A percentile compares a stretch with the other conserved stretches of the same genome.
Conservation (phyloP, 306 rosid species). For the Cicer yamashitae region DNA sequence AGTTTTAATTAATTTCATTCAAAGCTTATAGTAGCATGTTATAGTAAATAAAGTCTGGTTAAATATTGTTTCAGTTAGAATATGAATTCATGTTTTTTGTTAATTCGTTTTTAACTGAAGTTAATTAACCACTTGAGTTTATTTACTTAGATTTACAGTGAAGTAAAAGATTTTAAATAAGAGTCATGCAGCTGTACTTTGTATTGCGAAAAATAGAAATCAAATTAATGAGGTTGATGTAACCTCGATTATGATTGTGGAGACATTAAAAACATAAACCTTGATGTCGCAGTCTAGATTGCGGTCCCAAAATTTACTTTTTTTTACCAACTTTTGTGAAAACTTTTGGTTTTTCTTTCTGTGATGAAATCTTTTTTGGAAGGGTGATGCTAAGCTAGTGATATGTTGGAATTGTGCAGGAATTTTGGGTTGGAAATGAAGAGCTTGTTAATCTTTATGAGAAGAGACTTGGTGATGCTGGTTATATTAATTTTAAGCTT, state of each 20-base stretch:
- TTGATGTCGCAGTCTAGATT: background rate
- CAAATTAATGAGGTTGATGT: background rate
- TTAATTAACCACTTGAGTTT: too few species aligned
- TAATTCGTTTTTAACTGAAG: too few species aligned
- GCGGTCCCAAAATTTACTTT: background rate
- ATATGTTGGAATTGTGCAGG: constrained; percentile 52
- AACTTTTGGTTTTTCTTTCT: background rate
- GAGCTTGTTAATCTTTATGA: constrained; percentile 78
- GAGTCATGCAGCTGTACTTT: too few species aligned
- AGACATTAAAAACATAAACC: background rate
- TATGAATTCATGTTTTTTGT: too few species aligned
- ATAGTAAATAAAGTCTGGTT: background rate
- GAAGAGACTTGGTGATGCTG: constrained; percentile 77
- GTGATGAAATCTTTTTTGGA: constrained; percentile 6
- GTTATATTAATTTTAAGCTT: constrained; percentile 74
- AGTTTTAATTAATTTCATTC: constrained; percentile 16
- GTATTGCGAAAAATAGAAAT: background rate
- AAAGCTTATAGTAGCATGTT: background rate
- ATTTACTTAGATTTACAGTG: too few species aligned
- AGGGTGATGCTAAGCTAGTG: constrained; percentile 1
- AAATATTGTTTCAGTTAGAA: too few species aligned
- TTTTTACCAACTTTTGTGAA: background rate
- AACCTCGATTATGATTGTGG: background rate
- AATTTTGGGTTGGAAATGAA: constrained; percentile 80
- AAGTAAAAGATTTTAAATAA: background rate